Percentiles rank a stretch among this genome's conserved stretches.
Conservation (phyloP, 2,329 filamentous ascomycete species). For the Cadophora luteo-olivacea region DNA sequence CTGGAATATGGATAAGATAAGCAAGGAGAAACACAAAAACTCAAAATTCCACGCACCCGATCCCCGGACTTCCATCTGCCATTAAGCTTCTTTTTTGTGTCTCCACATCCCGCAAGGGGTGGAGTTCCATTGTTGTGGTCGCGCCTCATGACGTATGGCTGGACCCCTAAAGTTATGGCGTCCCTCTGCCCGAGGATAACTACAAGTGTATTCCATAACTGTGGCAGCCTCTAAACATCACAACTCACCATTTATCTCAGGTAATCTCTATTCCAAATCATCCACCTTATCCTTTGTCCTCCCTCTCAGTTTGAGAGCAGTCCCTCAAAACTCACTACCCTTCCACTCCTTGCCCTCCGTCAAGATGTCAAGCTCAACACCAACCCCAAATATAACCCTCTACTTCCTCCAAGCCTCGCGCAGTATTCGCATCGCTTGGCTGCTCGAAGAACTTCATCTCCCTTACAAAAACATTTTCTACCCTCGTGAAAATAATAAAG, state of each 20-base stretch:
- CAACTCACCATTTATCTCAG: not conserved
- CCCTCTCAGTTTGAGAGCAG: too few species aligned
- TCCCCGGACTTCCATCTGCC: slow-evolving; percentile 10
- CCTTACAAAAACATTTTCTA: slow-evolving; percentile 50
- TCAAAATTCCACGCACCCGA: slow-evolving; percentile 11
- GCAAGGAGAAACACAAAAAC: slow-evolving; percentile 9
- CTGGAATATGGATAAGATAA: slow-evolving; percentile 17
- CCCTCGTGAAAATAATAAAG: slow-evolving; percentile 48
- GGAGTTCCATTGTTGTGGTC: slow-evolving; percentile 15
- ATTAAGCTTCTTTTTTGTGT: slow-evolving; percentile 18
- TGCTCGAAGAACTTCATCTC: slow-evolving; percentile 52
- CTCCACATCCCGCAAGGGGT: slow-evolving; percentile 15
- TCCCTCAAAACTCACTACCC: too few species aligned
- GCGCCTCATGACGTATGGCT: slow-evolving; percentile 21
- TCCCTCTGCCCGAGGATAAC: slow-evolving; percentile 5
- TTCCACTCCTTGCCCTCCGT: not conserved
- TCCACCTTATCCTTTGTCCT: not conserved
- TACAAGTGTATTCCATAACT: not conserved
- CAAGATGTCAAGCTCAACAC: slow-evolving; percentile 12
- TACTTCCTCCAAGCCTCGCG: slow-evolving; percentile 54
- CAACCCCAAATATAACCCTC: slow-evolving; percentile 44
- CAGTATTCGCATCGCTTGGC: slow-evolving; percentile 47
- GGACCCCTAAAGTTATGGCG: slow-evolving; percentile 2
- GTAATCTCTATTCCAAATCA: not conserved
- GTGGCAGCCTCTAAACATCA: not conserved